A percentile compares a stretch with the other conserved stretches of the same genome.
Evolutionary conservation across 805 yeast genomes (phyloP).

Genomic region (Yarrowia deformans): DNA sequence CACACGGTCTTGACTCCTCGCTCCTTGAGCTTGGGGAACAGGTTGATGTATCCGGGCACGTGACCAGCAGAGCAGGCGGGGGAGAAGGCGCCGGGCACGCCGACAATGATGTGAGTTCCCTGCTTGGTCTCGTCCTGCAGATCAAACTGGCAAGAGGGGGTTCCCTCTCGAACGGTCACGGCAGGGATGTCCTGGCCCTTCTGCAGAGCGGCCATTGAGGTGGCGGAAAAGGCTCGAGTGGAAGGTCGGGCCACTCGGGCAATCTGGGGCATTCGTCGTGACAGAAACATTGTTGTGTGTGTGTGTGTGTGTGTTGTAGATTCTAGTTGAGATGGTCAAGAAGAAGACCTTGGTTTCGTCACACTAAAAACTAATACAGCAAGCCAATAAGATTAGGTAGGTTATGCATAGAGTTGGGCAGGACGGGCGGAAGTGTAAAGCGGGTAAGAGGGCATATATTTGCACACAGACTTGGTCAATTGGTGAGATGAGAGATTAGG

Average conservation of each 20-base stretch:
- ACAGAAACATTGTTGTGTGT: constrained; percentile 7
- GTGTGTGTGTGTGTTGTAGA: background rate
- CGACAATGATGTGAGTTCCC: constrained; percentile 64
- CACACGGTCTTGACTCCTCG: constrained; percentile 72
- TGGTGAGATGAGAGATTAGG: background rate
- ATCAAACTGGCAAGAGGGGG: constrained; percentile 69
- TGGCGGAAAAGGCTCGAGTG: constrained; percentile 42
- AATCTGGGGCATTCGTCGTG: constrained; percentile 26
- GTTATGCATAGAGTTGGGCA: constrained; percentile 6
- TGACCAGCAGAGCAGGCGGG: constrained; percentile 78
- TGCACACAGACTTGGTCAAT: background rate
- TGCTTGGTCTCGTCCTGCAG: constrained; percentile 57
- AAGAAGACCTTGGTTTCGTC: background rate
- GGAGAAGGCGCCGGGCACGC: constrained; percentile 81
- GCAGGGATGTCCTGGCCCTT: constrained; percentile 72
- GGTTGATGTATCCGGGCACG: constrained; percentile 73
- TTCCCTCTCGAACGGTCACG: constrained; percentile 59
- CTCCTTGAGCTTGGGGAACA: constrained; percentile 59
- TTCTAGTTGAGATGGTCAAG: background rate
- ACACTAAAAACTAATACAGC: background rate
- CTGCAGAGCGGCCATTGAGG: constrained; percentile 51
- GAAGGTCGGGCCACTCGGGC: constrained; percentile 10
- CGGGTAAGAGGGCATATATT: background rate
- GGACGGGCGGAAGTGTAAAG: background rate
- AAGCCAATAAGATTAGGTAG: constrained; percentile 31